These are phyloP conservation scores for Mycena indigotica DNA, from an alignment of 768 basidiomycete genomes.

Conservation along the genomic window DNA sequence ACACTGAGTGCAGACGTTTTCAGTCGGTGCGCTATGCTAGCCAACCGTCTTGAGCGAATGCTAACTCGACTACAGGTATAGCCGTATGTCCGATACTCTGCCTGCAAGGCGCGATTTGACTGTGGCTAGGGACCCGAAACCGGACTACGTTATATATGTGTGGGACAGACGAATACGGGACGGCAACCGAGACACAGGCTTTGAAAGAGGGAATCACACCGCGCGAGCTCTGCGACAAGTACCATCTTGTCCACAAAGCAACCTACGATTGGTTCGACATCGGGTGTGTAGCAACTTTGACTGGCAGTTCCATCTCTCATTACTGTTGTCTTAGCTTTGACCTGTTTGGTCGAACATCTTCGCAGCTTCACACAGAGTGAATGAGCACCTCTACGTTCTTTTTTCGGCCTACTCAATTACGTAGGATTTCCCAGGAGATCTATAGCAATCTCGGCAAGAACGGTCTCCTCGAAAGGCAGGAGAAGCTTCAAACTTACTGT, in stretches of 20 bases:
- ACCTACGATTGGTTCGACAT: slow-evolving; percentile 99
- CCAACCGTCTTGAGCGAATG: neutral
- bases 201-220: slow-evolving; percentile 84
- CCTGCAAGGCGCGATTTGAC: neutral
- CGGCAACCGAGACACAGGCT: slow-evolving; percentile 97
- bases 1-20: slow-evolving; percentile 97
- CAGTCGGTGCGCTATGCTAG: slow-evolving; percentile 67
- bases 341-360: slow-evolving; percentile 94
- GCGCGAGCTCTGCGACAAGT: slow-evolving; percentile 85
- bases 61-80: slow-evolving; percentile 48
- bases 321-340: slow-evolving; percentile 67
- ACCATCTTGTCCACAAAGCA: slow-evolving; percentile 82
- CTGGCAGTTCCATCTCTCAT: slow-evolving; percentile 3
- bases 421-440: slow-evolving; percentile 87
- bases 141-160: slow-evolving; percentile 91
- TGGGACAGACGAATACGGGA: slow-evolving; percentile 99
- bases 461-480: slow-evolving; percentile 74
- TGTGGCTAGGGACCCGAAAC: slow-evolving; percentile 67
- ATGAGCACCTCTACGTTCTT: slow-evolving; percentile 26
- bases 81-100: slow-evolving; percentile 42
- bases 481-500: slow-evolving; percentile 93
- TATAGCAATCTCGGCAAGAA: slow-evolving; percentile 84
- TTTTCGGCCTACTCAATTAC: neutral
- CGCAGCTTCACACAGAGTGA: slow-evolving; percentile 85
- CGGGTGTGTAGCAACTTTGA: slow-evolving; percentile 47